These are phyloP conservation scores for Adansonia madagascariensis DNA, from an alignment of 441 rosid genomes.

Conservation along the genomic window DNA sequence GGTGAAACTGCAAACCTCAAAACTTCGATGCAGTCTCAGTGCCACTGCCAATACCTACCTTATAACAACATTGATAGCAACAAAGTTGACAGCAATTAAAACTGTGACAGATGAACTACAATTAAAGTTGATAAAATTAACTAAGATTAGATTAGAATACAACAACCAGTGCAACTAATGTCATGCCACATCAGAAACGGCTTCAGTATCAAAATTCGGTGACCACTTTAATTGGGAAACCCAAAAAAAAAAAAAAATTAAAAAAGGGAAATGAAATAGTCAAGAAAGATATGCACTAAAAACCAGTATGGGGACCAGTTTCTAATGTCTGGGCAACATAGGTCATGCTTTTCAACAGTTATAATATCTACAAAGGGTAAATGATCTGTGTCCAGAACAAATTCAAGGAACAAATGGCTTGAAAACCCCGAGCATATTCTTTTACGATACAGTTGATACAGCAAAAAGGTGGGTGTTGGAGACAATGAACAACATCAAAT, in stretches of 20 bases:
- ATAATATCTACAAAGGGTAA: slow-evolving; percentile 64
- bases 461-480: slow-evolving; percentile 45
- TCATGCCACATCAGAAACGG: slow-evolving; percentile 36
- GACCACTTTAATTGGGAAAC: slow-evolving; percentile 38
- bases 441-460: slow-evolving; percentile 39
- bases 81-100: slow-evolving; percentile 14
- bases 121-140: slow-evolving; percentile 30
- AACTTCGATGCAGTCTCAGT: slow-evolving; percentile 16
- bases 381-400: slow-evolving; percentile 49
- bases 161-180: slow-evolving; percentile 35
- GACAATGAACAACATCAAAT: slow-evolving; percentile 46
- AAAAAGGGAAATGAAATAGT: slow-evolving; percentile 24
- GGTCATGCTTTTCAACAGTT: slow-evolving; percentile 54
- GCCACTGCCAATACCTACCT: slow-evolving; percentile 11
- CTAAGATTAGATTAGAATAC: slow-evolving; percentile 29
- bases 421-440: slow-evolving; percentile 35
- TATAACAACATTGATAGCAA: slow-evolving; percentile 13
- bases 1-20: neutral
- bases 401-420: slow-evolving; percentile 43
- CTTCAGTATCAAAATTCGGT: slow-evolving; percentile 34
- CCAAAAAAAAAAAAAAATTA: neutral
- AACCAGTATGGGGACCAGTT: slow-evolving; percentile 44
- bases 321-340: slow-evolving; percentile 41
- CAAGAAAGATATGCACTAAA: slow-evolving; percentile 43
- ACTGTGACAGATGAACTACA: slow-evolving; percentile 33